Evolutionary conservation across 2,329 filamentous ascomycete genomes (phyloP), one percentile per base, ranked within the genome.

Genomic region (Penicillium sp.): DNA sequence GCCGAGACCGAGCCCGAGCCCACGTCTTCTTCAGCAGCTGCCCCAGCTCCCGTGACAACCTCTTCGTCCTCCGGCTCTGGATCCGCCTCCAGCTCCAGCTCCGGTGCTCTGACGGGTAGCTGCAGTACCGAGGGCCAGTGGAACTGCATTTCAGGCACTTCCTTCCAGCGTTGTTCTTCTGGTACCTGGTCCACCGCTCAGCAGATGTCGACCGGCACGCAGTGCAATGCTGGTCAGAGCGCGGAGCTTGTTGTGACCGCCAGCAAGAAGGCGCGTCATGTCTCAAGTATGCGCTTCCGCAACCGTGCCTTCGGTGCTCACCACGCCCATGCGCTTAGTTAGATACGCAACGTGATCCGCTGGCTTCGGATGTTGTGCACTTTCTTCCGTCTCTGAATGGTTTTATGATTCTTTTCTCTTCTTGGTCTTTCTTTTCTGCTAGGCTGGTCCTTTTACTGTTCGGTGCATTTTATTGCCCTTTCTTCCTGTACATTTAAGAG

Each of bases 131-230:
- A 87, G 65, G 86, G 86, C 21, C 64, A 71, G 17, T 88, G 83
- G 83, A 82, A 84, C 72, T 88, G 86, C 68, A 73, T 85, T 27
- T 77, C 73, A 19, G 84, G 83, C 49, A 73, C 71, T 25, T 76
- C 79, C 49, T 88, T 85, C 78, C 85, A 87, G 73, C 83, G 84
- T 55, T 88, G 85, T 64, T 84, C 83, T n/a, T 81, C 78, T 15
- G 85, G 85, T 6, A 64, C 71, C 53, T 88, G 85, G 85, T 79
- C 81, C 19, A 67, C 64, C 6, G 60, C 77, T 39, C 76, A 82
- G 58, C 65, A 72, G 36, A 79, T 87, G 78, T 80, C 84, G 1
- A 62, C 75, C 1, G 85, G 85, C 38, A 86, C 82, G 15, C 72
- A 73, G 29, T 88, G 85, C 72, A 75, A 59, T 8, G 62, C 72